Evolutionary conservation across 2,329 filamentous ascomycete genomes (phyloP).

Genomic region (Leptodontidium sp.): DNA sequence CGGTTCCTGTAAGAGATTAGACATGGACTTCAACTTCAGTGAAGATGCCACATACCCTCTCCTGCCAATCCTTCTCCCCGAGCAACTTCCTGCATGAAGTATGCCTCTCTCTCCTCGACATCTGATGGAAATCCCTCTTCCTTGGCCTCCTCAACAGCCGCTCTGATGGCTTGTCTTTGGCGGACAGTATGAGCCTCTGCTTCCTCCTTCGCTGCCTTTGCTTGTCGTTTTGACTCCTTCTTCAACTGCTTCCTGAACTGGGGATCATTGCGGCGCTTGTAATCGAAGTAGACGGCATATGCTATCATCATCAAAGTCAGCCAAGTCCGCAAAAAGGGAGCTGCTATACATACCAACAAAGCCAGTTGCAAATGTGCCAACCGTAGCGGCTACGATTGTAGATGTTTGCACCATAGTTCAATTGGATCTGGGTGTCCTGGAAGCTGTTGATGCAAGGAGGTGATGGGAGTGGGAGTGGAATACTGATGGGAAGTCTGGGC

Average conservation of each 20-base stretch:
- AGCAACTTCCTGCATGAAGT: conserved; percentile 96
- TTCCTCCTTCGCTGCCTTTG: conserved; percentile 75
- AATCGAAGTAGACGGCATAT: conserved; percentile 75
- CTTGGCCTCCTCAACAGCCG: conserved; percentile 80
- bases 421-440: conserved; percentile 14
- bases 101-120: conserved; percentile 92
- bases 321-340: conserved; percentile 15
- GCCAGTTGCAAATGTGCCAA: conserved; percentile 67
- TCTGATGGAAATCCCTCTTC: conserved; percentile 91
- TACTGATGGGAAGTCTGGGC: conserved; percentile 24
- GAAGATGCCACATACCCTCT: conserved; percentile 68
- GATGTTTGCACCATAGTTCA: conserved; percentile 57
- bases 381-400: conserved; percentile 66
- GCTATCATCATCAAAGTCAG: conserved; percentile 52
- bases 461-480: conserved; percentile 10
- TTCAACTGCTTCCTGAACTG: conserved; percentile 74
- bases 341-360: conserved; percentile 59
- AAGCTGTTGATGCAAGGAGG: conserved; percentile 18
- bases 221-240: conserved; percentile 77
- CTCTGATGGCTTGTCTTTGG: conserved; percentile 78
- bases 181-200: conserved; percentile 69
- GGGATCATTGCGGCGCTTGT: conserved; percentile 68
- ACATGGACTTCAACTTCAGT: conserved; percentile 15
- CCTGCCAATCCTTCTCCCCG: conserved; percentile 83
- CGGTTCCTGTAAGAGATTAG: conserved; percentile 60